Base-by-base conservation (phyloP, 2,329 filamentous ascomycete species). In the Pseudogymnoascus sp. region DNA sequence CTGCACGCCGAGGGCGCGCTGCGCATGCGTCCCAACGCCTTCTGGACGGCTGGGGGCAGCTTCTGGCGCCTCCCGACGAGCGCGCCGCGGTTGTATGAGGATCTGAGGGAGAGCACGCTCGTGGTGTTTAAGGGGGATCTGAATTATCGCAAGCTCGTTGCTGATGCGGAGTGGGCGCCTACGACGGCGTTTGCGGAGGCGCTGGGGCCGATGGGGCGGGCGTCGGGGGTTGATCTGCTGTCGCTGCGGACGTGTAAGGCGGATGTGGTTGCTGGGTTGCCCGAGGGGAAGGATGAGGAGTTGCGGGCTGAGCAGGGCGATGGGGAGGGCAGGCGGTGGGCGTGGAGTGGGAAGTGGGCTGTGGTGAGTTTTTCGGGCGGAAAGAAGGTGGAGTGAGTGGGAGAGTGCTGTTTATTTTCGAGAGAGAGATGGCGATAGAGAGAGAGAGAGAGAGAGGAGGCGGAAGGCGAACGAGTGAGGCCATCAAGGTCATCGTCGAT, bases 111-210 rank as follows among this genome's bases (percentile, higher is more conserved):
- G 66, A 90, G 89, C 68, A 90, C 96, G 74, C 80, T 99, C 16
- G 91, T 96, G 11, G 86, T 99, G 63, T 97, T 97, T 81, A 99
- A 99, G 80, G 95, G 95, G 2, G 95, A 99, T 73, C 75, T 99
- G 69, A 99, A 99, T 78, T 99, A 97, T 76, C 83, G 95, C 66
- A 99, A 99, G 76, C 76, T 99, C 68, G 92, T 89, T 31, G 89
- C 86, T 60, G 95, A 99, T 80, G 91, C 83, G 29, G 79, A 80
- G 64, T 99, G 95, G 95, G 86, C 92, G 69, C 82, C 93, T 2
- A 91, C 92, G 0, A 97, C 93, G 0, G 87, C 91, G 0, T 97
- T 97, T 76, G 80, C 82, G 1, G 82, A 88, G 66, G 93, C 95
- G 0, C 87, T 99, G 65, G 95, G 95, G 0, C 91, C 92, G 0